Evolutionary conservation across 352 stramenopile genomes (phyloP), one percentile per base, ranked within the genome.

Genomic region (Phytophthora macrochlamydospora): DNA sequence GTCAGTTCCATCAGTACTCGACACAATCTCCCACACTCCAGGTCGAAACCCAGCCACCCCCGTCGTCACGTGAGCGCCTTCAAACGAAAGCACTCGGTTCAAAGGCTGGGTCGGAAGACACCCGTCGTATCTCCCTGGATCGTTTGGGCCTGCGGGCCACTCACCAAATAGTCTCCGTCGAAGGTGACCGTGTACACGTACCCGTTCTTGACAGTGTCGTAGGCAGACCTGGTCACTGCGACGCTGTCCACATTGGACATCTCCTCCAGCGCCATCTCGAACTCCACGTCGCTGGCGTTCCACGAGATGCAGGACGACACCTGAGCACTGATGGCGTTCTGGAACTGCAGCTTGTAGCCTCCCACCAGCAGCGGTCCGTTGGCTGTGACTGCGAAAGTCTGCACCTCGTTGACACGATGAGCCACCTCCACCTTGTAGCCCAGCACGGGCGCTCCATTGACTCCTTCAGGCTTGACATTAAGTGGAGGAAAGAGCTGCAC

Each of bases 401-500:
- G 83, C 52, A 92, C 87, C 11, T 87, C 77, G 48, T 91, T 64
- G 37, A 94, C 74, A 42, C 81, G 82, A n/a, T 65, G 71, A 4
- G 87, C 85, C 35, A 94, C 63, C 42, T 94, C 85, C 54, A 94
- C 79, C 46, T 87, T 90, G 70, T 94, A 94, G 0, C 85, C 85
- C 9, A 94, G 63, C 48, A 94, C 82, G 1, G 85, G 85, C 1
- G 83, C 81, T 18, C 83, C 83, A 57, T 90, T 90, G 62, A 84
- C 79, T 33, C 81, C 81, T 58, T 93, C 85, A 40, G 80, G 78
- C 51, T 87, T 93, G 51, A 73, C 73, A 12, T 77, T 62, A 46
- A 78, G 67, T 0, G 85, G 83, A 13, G 81, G 78, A 24, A 82
- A 56, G 53, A 92, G 85, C 72, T 92, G 82, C 38, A 92, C 75